Conservation (phyloP, 192 early-diverging fungal species). For the Coemansia asiatica region DNA sequence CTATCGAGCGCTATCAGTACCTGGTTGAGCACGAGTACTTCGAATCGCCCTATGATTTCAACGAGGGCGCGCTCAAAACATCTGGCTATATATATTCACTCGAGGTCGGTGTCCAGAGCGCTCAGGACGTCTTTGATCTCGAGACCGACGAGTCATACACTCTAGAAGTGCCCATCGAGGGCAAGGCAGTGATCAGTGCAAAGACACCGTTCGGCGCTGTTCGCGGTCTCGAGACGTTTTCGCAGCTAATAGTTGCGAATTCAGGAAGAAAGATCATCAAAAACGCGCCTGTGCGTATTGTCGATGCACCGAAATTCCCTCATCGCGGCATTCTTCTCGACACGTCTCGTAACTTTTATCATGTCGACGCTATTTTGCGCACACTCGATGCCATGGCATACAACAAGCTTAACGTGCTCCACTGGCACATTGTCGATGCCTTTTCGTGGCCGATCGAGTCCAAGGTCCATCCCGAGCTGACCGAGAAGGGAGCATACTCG, state of each 20-base stretch:
- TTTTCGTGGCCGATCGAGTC: slow-evolving; percentile 74
- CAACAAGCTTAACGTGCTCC: slow-evolving; percentile 78
- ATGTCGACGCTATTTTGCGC: slow-evolving; percentile 59
- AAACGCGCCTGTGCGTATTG: slow-evolving; percentile 60
- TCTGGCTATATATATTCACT: slow-evolving; percentile 39
- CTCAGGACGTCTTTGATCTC: slow-evolving; percentile 57
- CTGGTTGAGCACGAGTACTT: slow-evolving; percentile 59
- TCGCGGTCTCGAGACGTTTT: slow-evolving; percentile 71
- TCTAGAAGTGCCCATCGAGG: slow-evolving; percentile 58
- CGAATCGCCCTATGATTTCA: slow-evolving; percentile 52
- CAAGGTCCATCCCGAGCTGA: slow-evolving; percentile 64
- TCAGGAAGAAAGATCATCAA: slow-evolving; percentile 55
- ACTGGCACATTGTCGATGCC: slow-evolving; percentile 71
- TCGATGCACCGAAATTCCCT: slow-evolving; percentile 61
- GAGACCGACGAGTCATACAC: slow-evolving; percentile 70
- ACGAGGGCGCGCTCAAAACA: slow-evolving; percentile 44
- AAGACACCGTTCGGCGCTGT: slow-evolving; percentile 68
- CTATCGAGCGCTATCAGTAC: slow-evolving; percentile 60
- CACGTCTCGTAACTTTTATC: slow-evolving; percentile 69
- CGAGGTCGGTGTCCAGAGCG: slow-evolving; percentile 53
- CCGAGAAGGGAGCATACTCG: slow-evolving; percentile 65
- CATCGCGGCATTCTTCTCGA: slow-evolving; percentile 76
- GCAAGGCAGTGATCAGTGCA: slow-evolving; percentile 60
- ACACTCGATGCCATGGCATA: slow-evolving; percentile 68
- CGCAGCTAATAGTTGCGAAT: slow-evolving; percentile 67